Base-by-base conservation (phyloP, 495 filamentous ascomycete genomes). In the Neurospora sublineolata region DNA sequence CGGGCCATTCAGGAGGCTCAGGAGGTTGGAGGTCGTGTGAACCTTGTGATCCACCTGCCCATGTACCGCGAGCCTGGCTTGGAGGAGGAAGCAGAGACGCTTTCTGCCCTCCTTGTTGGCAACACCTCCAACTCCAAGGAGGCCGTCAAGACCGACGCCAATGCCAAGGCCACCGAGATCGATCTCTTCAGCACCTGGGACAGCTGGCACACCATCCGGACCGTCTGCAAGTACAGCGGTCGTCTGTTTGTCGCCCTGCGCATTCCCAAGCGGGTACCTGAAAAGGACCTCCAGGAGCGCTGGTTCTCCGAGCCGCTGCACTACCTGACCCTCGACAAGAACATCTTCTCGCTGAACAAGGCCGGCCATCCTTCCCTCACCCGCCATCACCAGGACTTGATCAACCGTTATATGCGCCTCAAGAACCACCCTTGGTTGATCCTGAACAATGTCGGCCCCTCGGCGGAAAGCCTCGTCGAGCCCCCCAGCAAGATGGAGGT, bases 221-320 rank as follows among this genome's bases (percentile, higher is more conserved):
- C 91, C 58, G 83, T 92, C 36, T 98, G 93, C 88, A 93, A 88
- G 82, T 97, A 98, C 76, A 90, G 90, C 79, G 77, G 86, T 68
- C 87, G 92, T 79, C 84, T 99, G 69, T 91, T 90, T 71, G 88
- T 97, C 82, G 93, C 91, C n/a, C 84, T 99, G 14, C 84, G 85
- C 70, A 84, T 98, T 69, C 93, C 94, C 36, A 88, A 88, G n/a
- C 86, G 90, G 40, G 84, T 97, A 23, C 96, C 96, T 8, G 83
- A 89, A 30, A 83, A 87, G 42, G 82, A 86, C 30, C 84, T 97
- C 9, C 93, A 95, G 75, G 89, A 89, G 16, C 87, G 95, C n/a
- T 99, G 95, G 95, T 94, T 93, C 81, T 90, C 92, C 2, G 95
- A 99, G 74, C 94, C 95, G 27, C 83, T 98, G 3, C 92, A 93